phyloP scores from a whole-genome alignment of 441 rosid genomes.

The Flueggea neowawraea region DNA sequence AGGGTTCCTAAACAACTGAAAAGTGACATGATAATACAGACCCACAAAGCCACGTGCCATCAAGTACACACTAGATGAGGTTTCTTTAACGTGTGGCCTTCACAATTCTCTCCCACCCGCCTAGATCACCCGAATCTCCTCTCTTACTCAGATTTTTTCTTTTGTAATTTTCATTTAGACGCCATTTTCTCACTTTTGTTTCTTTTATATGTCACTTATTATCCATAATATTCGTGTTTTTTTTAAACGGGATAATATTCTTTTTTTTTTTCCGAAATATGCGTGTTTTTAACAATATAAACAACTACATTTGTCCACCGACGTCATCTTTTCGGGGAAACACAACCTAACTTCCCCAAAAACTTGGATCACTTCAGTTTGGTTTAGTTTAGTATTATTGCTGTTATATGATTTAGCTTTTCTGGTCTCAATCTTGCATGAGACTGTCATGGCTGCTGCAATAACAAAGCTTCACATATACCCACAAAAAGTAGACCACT shows the following conservation, averaged over 20 bases:
- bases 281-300: too few relatives aligned
- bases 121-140: slow-evolving; percentile 15
- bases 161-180: slow-evolving; percentile 11
- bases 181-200: not conserved
- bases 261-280: too few relatives aligned
- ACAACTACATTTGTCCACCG: too few relatives aligned
- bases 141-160: slow-evolving; percentile 16
- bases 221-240: too few relatives aligned
- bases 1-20: too few relatives aligned
- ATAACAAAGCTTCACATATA: slow-evolving; percentile 47
- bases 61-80: slow-evolving; percentile 46
- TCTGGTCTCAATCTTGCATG: too few relatives aligned
- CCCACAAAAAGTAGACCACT: slow-evolving; percentile 37
- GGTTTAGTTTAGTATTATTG: slow-evolving; percentile 11
- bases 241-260: too few relatives aligned
- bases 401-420: too few relatives aligned
- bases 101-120: slow-evolving; percentile 44
- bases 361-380: not conserved
- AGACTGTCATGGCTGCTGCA: slow-evolving; percentile 35
- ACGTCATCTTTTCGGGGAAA: too few relatives aligned
- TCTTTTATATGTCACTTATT: too few relatives aligned
- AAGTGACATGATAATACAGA: not conserved
- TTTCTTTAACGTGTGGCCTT: slow-evolving; percentile 92
- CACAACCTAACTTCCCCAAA: not conserved
- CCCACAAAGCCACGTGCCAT: slow-evolving; percentile 52